A percentile compares a stretch with the other conserved stretches of the same genome.
These are phyloP conservation scores for Alternaria novae-zelandiae DNA, from an alignment of 2,329 filamentous ascomycete genomes.

Conservation along the genomic window DNA sequence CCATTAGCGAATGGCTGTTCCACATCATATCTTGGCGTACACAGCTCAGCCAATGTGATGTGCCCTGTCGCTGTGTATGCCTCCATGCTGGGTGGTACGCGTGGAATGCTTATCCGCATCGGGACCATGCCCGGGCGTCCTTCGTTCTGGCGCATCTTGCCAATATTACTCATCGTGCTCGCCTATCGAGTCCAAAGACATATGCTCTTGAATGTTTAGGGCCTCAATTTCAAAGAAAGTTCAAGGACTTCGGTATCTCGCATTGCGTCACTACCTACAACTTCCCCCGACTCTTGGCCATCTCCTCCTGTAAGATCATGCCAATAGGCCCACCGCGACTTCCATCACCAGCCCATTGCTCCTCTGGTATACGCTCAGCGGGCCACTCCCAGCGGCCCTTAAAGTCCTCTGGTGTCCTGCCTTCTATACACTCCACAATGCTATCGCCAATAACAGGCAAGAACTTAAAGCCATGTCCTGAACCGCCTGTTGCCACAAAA, in stretches of 20 bases:
- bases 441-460: constrained; percentile 63
- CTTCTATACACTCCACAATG: constrained; percentile 60
- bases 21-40: too few species aligned
- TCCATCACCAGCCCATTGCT: constrained; percentile 47
- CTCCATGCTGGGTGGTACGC: too few species aligned
- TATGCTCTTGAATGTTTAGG: too few species aligned
- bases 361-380: constrained; percentile 47
- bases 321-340: constrained; percentile 47
- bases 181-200: too few species aligned
- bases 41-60: too few species aligned
- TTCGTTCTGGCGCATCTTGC: too few species aligned
- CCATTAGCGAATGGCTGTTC: too few species aligned
- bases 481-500: constrained; percentile 67
- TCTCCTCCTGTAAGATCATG: constrained; percentile 50
- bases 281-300: constrained; percentile 42
- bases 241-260: not conserved
- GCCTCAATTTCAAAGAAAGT: too few species aligned
- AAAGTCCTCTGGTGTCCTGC: constrained; percentile 56
- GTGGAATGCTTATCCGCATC: too few species aligned
- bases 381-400: constrained; percentile 67
- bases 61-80: too few species aligned
- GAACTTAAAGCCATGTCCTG: constrained; percentile 69
- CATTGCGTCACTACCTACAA: constrained; percentile 20
- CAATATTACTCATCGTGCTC: too few species aligned
- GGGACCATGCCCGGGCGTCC: too few species aligned